Conservation (phyloP, 345 rosid genomes). For the Euphorbia pulcherrima region DNA sequence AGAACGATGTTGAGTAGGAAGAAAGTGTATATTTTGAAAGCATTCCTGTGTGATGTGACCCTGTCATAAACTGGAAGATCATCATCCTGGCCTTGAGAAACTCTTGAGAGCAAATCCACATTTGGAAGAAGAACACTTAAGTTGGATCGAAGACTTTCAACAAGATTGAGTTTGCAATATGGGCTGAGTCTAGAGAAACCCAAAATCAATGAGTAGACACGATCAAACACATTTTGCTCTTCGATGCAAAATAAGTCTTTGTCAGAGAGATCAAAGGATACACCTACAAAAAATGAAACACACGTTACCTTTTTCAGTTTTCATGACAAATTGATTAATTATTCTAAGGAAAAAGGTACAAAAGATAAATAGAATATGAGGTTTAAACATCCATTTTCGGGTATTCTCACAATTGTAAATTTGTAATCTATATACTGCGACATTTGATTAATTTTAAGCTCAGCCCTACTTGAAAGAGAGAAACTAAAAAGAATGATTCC, state of each 20-base stretch:
- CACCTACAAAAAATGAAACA: conserved; percentile 37
- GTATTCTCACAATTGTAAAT: background rate
- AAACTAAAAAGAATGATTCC: no score
- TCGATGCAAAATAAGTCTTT: conserved; percentile 85
- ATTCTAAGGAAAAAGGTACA: background rate
- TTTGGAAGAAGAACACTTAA: conserved; percentile 91
- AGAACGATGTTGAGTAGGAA: conserved; percentile 63
- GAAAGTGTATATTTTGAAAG: conserved; percentile 81
- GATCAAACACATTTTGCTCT: conserved; percentile 82
- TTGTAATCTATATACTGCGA: background rate
- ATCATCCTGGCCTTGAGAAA: conserved; percentile 47
- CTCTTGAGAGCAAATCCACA: conserved; percentile 70
- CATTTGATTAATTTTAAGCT: background rate
- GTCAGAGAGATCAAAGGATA: conserved; percentile 87
- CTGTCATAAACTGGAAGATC: conserved; percentile 49
- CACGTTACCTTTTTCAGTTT: background rate
- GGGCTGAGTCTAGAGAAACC: conserved; percentile 49
- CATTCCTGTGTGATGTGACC: conserved; percentile 71
- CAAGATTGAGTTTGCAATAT: conserved; percentile 58
- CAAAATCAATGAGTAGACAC: conserved; percentile 64
- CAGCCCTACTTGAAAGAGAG: background rate
- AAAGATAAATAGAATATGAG: background rate
- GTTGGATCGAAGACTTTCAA: conserved; percentile 84
- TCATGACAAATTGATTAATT: background rate
- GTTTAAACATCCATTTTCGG: background rate